Evolutionary conservation across 805 yeast genomes (phyloP).

Genomic region (Candida krabiensis): DNA sequence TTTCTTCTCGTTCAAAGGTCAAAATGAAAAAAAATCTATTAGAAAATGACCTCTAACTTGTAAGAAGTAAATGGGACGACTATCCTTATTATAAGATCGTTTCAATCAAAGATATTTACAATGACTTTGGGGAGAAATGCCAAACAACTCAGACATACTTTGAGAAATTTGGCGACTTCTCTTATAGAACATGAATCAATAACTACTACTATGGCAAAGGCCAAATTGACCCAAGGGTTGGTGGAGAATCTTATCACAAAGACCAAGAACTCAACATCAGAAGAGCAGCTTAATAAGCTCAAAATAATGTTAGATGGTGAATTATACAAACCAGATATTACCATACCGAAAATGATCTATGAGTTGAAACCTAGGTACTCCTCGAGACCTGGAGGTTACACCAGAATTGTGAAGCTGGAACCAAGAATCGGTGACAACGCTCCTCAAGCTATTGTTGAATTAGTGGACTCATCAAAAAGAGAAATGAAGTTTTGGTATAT

Average conservation of each 20-base stretch:
- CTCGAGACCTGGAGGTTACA: slow-evolving; percentile 74
- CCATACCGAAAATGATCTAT: slow-evolving; percentile 64
- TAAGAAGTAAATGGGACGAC: too few species aligned
- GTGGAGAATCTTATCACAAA: slow-evolving; percentile 65
- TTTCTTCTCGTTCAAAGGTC: too few species aligned
- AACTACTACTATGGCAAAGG: slow-evolving; percentile 72
- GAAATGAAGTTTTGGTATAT: slow-evolving; percentile 75
- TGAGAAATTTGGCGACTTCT: slow-evolving; percentile 66
- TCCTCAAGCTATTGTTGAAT: slow-evolving; percentile 82
- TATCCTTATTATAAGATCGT: too few species aligned
- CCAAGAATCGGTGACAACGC: slow-evolving; percentile 89
- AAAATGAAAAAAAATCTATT: too few species aligned
- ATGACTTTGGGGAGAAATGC: slow-evolving; percentile 43
- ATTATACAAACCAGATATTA: slow-evolving; percentile 47
- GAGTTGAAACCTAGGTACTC: slow-evolving; percentile 66
- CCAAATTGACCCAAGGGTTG: slow-evolving; percentile 62
- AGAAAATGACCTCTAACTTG: too few species aligned
- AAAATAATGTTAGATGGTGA: slow-evolving; percentile 34
- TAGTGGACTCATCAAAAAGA: slow-evolving; percentile 59
- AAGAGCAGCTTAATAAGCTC: slow-evolving; percentile 27
- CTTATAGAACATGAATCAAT: slow-evolving; percentile 69
- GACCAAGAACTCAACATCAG: slow-evolving; percentile 40
- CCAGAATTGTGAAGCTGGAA: slow-evolving; percentile 80
- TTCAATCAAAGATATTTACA: slow-evolving; percentile 35
- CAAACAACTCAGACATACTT: slow-evolving; percentile 53